Conservation (phyloP, 768 basidiomycete species). For the Naganishia friedmannii region DNA sequence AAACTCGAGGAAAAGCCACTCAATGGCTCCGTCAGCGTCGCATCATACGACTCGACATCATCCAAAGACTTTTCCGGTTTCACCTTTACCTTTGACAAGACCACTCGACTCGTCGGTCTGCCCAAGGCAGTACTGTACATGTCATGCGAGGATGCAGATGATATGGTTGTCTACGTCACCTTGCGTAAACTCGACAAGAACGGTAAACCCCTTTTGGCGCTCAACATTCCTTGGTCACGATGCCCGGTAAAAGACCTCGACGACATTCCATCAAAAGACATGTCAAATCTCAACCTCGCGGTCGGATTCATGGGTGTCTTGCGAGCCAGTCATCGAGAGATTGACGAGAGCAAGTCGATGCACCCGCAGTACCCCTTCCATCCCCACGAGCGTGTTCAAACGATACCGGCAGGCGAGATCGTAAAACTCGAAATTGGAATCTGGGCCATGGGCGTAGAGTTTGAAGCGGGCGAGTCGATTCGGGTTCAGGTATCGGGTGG, state of each 20-base stretch:
- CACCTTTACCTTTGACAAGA: constrained; percentile 28
- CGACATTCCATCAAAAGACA: constrained; percentile 29
- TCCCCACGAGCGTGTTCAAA: constrained; percentile 14
- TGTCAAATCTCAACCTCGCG: constrained; percentile 8
- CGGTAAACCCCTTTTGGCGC: constrained; percentile 30
- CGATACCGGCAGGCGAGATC: constrained; percentile 28
- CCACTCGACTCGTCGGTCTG: constrained; percentile 31
- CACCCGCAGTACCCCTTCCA: constrained; percentile 23
- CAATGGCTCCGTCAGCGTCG: neutral
- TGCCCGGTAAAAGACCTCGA: constrained; percentile 14
- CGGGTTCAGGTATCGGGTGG: constrained; percentile 28
- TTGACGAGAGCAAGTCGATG: constrained; percentile 21
- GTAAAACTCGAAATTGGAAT: constrained; percentile 35
- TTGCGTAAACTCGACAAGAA: constrained; percentile 37
- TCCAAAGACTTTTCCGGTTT: constrained; percentile 26
- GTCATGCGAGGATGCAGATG: constrained; percentile 32
- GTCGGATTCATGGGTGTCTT: constrained; percentile 7
- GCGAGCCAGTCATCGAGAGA: constrained; percentile 21
- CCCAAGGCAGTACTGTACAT: constrained; percentile 30
- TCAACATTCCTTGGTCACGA: constrained; percentile 26
- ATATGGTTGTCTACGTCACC: constrained; percentile 35
- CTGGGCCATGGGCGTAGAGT: constrained; percentile 33
- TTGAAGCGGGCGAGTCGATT: constrained; percentile 31
- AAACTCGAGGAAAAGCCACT: constrained; percentile 4
- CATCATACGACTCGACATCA: constrained; percentile 1